Conservation (phyloP, 257 asterid species). For the Rhazya stricta region DNA sequence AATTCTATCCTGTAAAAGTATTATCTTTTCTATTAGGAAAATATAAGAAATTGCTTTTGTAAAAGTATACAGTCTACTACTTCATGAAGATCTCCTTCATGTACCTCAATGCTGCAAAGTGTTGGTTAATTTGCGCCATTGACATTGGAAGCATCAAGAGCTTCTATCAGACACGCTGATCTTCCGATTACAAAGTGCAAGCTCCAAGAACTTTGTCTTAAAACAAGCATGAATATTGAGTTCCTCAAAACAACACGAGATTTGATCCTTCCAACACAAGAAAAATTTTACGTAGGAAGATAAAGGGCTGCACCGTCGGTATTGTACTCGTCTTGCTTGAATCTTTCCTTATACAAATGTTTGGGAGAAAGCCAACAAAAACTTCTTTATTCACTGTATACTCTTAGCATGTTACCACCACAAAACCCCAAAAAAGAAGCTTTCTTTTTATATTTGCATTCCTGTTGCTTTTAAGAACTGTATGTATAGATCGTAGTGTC, state of each 20-base stretch:
- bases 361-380: constrained; percentile 8
- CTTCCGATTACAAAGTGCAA: not conserved
- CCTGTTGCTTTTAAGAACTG: constrained; percentile 14
- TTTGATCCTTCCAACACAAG: constrained; percentile 21
- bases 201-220: not conserved
- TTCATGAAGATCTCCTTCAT: no score
- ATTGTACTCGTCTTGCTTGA: not conserved
- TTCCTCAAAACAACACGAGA: constrained; percentile 16
- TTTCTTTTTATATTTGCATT: not conserved
- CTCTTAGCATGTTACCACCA: not conserved
- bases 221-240: not conserved
- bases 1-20: no score
- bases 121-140: not conserved
- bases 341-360: constrained; percentile 1
- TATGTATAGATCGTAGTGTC: constrained; percentile 1
- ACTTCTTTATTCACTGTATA: not conserved
- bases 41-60: no score
- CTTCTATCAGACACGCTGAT: not conserved
- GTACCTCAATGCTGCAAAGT: no score
- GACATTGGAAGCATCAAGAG: constrained; percentile 1
- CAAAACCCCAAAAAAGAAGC: constrained; percentile 3
- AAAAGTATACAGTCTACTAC: no score
- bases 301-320: constrained; percentile 27
- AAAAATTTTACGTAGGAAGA: constrained; percentile 1
- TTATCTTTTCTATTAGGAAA: no score